Percentiles rank a stretch among this genome's conserved stretches.
Conservation (phyloP, 1,139 yeast species). For the Eremothecium coryli region DNA sequence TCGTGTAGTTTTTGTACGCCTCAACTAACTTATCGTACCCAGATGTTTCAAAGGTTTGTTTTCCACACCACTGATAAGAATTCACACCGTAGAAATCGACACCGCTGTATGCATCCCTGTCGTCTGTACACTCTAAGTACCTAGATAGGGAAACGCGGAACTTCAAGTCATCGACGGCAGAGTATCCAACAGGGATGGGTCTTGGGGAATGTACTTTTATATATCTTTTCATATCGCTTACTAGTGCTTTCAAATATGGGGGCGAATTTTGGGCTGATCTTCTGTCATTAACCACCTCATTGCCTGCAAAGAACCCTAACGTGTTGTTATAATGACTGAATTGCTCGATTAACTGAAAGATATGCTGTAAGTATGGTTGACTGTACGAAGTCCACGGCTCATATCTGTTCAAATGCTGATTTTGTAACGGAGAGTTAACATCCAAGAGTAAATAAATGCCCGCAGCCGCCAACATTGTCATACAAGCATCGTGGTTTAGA, state of each 20-base stretch:
- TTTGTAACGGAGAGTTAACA: slow-evolving; percentile 75
- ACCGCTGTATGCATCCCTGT: slow-evolving; percentile 40
- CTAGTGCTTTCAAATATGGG: slow-evolving; percentile 62
- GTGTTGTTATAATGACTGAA: slow-evolving; percentile 82
- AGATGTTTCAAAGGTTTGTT: slow-evolving; percentile 67
- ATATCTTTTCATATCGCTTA: slow-evolving; percentile 72
- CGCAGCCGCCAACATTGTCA: slow-evolving; percentile 83
- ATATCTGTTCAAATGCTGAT: slow-evolving; percentile 72
- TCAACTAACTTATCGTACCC: slow-evolving; percentile 72
- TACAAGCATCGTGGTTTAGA: slow-evolving; percentile 78
- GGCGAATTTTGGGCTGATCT: slow-evolving; percentile 64
- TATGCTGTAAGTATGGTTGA: slow-evolving; percentile 57
- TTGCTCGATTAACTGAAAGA: slow-evolving; percentile 72
- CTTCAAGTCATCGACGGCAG: slow-evolving; percentile 86
- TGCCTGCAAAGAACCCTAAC: slow-evolving; percentile 89
- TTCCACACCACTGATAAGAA: slow-evolving; percentile 97
- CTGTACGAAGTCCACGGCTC: slow-evolving; percentile 86
- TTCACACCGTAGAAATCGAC: slow-evolving; percentile 94
- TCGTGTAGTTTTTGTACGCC: slow-evolving; percentile 57
- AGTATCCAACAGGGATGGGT: slow-evolving; percentile 81
- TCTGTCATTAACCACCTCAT: slow-evolving; percentile 79
- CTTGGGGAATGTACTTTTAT: slow-evolving; percentile 52
- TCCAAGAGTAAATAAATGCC: slow-evolving; percentile 87
- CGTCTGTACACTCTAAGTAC: slow-evolving; percentile 68
- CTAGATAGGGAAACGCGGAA: slow-evolving; percentile 69